Evolutionary conservation across 192 early-diverging fungal species (phyloP).

Genomic region (Coemansia sp.): DNA sequence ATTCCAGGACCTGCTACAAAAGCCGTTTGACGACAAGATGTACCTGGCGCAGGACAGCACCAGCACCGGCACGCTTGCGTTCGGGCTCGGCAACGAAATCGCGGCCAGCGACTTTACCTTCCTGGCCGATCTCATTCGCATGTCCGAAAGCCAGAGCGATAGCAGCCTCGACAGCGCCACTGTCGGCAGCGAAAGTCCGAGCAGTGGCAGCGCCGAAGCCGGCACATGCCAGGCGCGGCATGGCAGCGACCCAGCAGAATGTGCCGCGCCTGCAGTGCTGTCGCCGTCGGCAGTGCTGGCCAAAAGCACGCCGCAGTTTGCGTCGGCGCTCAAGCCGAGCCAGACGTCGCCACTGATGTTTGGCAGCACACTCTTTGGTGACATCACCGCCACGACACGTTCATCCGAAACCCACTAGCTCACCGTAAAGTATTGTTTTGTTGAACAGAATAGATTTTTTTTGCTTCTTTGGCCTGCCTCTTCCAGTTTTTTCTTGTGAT

Average conservation of each 20-base stretch:
- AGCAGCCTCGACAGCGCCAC: neutral
- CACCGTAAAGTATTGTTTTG: neutral
- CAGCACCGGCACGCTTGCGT: neutral
- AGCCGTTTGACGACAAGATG: conserved; percentile 1
- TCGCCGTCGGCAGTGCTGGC: neutral
- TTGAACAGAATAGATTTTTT: neutral
- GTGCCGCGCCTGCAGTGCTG: neutral
- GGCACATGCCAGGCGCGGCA: neutral
- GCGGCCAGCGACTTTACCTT: conserved; percentile 17
- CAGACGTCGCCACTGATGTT: neutral
- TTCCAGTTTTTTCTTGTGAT: too few species aligned
- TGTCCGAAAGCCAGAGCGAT: neutral
- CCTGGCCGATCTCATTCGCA: conserved; percentile 29
- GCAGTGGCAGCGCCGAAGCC: neutral
- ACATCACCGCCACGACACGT: neutral
- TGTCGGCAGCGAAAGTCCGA: neutral
- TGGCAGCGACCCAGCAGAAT: neutral
- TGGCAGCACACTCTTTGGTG: neutral
- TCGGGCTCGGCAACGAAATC: conserved; percentile 1
- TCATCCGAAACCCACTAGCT: neutral
- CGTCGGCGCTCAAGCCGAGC: conserved; percentile 1
- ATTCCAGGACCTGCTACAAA: conserved; percentile 10
- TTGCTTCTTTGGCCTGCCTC: too few species aligned
- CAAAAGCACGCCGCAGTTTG: neutral
- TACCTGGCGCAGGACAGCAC: neutral